Base-by-base conservation (phyloP, 2,329 filamentous ascomycete species). In the Botrytis squamosa region DNA sequence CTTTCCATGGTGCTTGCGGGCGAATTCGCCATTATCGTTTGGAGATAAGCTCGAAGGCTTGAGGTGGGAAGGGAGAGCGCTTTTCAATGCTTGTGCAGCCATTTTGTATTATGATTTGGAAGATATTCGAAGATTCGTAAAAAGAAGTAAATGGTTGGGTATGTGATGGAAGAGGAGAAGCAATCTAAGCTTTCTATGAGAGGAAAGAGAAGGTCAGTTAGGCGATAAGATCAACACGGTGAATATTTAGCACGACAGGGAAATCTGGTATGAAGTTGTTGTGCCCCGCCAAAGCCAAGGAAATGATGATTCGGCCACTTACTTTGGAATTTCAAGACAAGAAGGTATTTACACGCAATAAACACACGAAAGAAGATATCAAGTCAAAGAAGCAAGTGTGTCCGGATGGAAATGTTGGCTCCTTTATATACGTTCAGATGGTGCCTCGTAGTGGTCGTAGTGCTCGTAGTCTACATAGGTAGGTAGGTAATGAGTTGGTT, bases 51-150 rank as follows among this genome's bases (percentile, higher is more conserved):
- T 79, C 46, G 81, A 80, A 22, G 76, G 74, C 74, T 94, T 95
- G 80, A 98, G 88, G 87, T 97, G 95, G 62, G 92, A 87, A 77
- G 95, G 94, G 80, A 98, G 86, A 77, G 93, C 92, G 84, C 89
- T 90, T 86, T 89, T 94, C 80, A 90, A 85, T 79, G 86, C 86
- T 81, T 89, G 87, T 77, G 92, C 90, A 77, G 92, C 90, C 92
- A 95, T 95, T 60, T 52, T 77, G 70, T 60, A 38, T 68, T 74
- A 33, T 57, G 65, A n/a, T 64, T 57, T 55, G 42, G 36, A 52
- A 38, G 36, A 12, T 63, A 38, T 70, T 64, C 42, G 66, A 73
- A 40, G 42, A 40, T 71, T 55, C 25, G 71, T 36, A 65, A 52
- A 25, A 40, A 16, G 44, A 55, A 65, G 69, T 71, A 29, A 65